Evolutionary conservation across 495 filamentous ascomycete genomes (phyloP).

Genomic region (Penicillium desertorum): DNA sequence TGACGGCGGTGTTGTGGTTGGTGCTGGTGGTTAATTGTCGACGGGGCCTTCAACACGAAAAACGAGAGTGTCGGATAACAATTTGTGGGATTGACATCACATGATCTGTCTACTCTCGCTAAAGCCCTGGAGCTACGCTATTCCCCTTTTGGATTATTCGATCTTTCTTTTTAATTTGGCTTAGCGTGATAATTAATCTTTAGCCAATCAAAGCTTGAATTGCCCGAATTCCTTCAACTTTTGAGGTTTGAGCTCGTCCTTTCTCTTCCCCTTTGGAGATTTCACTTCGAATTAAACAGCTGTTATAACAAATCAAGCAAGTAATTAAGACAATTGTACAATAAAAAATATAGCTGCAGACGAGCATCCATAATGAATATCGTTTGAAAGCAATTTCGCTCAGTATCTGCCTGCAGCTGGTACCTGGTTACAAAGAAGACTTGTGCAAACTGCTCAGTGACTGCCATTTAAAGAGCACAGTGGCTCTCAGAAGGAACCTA

Average conservation of each 20-base stretch:
- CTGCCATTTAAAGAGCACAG: no score
- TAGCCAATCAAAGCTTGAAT: background rate
- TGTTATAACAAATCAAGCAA: background rate
- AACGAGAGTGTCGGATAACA: slow-evolving; percentile 16
- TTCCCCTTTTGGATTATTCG: background rate
- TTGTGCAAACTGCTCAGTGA: no score
- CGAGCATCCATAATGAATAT: background rate
- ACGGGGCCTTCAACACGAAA: slow-evolving; percentile 29
- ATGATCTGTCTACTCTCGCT: slow-evolving; percentile 1
- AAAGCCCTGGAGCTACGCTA: background rate
- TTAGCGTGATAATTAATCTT: background rate
- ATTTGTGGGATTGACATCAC: slow-evolving; percentile 10
- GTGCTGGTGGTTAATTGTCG: slow-evolving; percentile 47
- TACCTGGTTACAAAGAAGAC: no score
- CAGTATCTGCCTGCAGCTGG: no score
- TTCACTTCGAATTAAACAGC: background rate
- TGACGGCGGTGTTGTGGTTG: slow-evolving; percentile 57
- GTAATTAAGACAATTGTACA: background rate
- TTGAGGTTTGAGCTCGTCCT: background rate
- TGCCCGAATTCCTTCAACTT: background rate
- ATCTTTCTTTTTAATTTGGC: background rate
- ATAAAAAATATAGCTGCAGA: background rate
- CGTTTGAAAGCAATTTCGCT: no score
- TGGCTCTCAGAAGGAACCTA: no score
- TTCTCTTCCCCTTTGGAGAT: background rate